Evolutionary conservation across 2,329 filamentous ascomycete genomes (phyloP), one percentile per base, ranked within the genome.

Genomic region (Byssochlamys sp.): DNA sequence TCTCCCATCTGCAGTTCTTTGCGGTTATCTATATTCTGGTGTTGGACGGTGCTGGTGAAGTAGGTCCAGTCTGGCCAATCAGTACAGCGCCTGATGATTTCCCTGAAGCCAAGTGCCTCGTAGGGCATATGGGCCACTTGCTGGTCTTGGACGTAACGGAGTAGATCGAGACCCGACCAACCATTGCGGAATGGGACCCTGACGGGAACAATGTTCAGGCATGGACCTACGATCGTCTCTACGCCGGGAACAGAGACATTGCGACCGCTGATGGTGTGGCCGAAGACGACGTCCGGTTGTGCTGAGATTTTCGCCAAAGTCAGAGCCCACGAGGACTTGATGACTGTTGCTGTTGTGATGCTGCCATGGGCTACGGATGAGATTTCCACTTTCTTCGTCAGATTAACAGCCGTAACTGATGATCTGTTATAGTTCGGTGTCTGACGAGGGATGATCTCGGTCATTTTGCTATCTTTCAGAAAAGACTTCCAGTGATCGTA

Each of bases 291-390:
- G 64, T 88, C 84, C 1, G 74, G 74, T 14, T 74, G 69, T 1
- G 68, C 67, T 0, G 81, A 76, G 10, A 81, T 78, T 3, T 79
- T 80, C 1, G 85, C 81, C 1, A 88, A 79, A 19, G 81, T 81
- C 6, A 87, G 68, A 0, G 84, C 82, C 85, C 85, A 88, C 0
- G 84, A 84, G 0, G 84, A 84, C 0, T 85, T 85, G n/a, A 84
- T 84, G 0, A 88, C 73, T 0, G 83, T 86, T 1, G 84, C 84
- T 10, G 82, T 76, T 1, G 85, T 87, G 57, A 85, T 79, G 59
- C 84, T 81, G 53, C 75, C 77, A 62, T 59, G 79, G 69, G 65
- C 83, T 75, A 67, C 80, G 66, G 62, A 80, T 1, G 71, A 66
- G 19, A 74, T 63, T 28, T 71, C 65, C 7, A 74, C 67, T 1